Conservation (phyloP, 306 rosid genomes). For the Canavalia ensiformis region DNA sequence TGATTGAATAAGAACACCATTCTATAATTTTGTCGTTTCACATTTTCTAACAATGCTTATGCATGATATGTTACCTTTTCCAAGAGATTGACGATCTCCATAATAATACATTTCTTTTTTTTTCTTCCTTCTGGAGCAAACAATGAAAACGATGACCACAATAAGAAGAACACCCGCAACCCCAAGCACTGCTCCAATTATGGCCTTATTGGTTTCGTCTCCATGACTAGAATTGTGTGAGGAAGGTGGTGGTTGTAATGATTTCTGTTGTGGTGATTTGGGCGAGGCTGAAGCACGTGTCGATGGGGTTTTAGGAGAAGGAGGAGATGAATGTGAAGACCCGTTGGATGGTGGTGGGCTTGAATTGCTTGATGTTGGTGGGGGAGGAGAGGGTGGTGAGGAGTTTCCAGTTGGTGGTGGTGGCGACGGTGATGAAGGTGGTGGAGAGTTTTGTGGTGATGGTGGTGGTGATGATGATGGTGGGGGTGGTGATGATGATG, state of each 20-base stretch:
- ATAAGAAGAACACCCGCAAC: constrained; percentile 53
- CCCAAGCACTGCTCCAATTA: constrained; percentile 63
- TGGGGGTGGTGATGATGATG: constrained; percentile 3
- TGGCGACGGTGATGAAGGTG: not conserved
- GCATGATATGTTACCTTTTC: constrained; percentile 54
- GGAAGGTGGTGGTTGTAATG: not conserved
- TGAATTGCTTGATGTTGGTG: constrained; percentile 48
- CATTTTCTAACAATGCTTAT: not conserved
- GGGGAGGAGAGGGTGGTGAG: constrained; percentile 41
- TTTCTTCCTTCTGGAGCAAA: constrained; percentile 63
- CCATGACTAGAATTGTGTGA: not conserved
- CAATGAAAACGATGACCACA: constrained; percentile 49
- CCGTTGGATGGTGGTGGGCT: constrained; percentile 41
- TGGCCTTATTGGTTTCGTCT: constrained; percentile 5
- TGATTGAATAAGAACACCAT: not conserved
- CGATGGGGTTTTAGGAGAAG: not conserved
- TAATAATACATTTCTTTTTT: constrained; percentile 62
- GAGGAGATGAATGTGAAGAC: constrained; percentile 30
- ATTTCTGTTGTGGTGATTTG: constrained; percentile 18
- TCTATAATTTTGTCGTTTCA: not conserved
- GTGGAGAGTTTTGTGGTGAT: not conserved
- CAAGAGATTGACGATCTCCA: constrained; percentile 55
- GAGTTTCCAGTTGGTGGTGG: constrained; percentile 13
- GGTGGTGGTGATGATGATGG: constrained; percentile 35
- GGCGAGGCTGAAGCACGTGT: constrained; percentile 17